phyloP scores from a whole-genome alignment of 306 rosid genomes.

The Cicer cuneatum region DNA sequence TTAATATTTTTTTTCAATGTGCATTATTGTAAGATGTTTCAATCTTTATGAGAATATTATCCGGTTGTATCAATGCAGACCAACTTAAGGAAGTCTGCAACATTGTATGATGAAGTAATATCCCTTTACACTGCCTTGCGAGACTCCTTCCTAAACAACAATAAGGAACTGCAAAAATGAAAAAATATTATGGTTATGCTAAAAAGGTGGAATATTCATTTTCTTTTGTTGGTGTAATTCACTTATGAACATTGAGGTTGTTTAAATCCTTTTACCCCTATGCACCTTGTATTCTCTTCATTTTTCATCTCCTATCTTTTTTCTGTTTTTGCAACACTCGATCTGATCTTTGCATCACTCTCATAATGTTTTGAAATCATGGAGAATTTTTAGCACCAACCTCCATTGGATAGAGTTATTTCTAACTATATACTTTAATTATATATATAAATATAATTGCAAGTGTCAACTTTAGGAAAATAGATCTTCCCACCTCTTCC shows the following conservation, averaged over 20 bases:
- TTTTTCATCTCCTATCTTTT: neutral
- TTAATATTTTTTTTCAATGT: slow-evolving; percentile 29
- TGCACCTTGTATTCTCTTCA: too few species aligned
- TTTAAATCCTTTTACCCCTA: neutral
- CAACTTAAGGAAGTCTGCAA: slow-evolving; percentile 20
- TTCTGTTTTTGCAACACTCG: neutral
- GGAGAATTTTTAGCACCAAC: neutral
- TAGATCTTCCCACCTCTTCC: too few species aligned
- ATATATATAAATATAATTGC: too few species aligned
- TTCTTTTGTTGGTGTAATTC: slow-evolving; percentile 6
- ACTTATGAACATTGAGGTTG: neutral
- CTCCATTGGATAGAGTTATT: neutral
- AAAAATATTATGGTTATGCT: slow-evolving; percentile 22
- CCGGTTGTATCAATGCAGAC: slow-evolving; percentile 33
- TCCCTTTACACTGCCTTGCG: slow-evolving; percentile 4
- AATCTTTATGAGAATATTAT: slow-evolving; percentile 38
- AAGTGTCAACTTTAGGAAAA: too few species aligned
- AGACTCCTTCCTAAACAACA: slow-evolving; percentile 17
- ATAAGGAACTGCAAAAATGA: neutral
- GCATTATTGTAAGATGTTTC: slow-evolving; percentile 43
- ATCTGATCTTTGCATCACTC: neutral
- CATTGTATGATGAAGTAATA: neutral
- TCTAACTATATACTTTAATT: neutral
- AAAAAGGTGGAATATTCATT: neutral
- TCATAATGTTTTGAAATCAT: neutral